phyloP scores from a whole-genome alignment of 2,329 filamentous ascomycete species.

The Coniochaeta ligniaria region DNA sequence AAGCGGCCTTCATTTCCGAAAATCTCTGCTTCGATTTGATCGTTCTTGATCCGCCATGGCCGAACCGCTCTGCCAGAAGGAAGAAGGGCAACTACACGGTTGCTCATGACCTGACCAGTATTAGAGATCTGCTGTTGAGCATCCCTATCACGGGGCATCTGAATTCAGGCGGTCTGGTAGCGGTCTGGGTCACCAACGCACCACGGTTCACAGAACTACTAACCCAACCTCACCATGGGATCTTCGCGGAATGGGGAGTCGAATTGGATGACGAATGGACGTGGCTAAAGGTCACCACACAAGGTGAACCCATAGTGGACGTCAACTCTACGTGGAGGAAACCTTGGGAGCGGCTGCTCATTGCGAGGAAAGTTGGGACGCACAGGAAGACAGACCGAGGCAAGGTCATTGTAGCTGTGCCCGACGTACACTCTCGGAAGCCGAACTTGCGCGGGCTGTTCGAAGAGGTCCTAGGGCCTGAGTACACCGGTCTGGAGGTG shows the following conservation, averaged over 20 bases:
- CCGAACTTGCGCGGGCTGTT: conserved; percentile 61
- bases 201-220: conserved; percentile 49
- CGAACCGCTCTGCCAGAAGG: conserved; percentile 65
- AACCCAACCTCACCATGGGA: conserved; percentile 36
- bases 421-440: conserved; percentile 73
- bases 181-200: conserved; percentile 75
- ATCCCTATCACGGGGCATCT: conserved; percentile 53
- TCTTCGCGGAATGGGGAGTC: conserved; percentile 63
- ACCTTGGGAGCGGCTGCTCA: conserved; percentile 67
- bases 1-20: conserved; percentile 29
- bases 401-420: conserved; percentile 61
- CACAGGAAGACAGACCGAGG: conserved; percentile 18
- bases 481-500: conserved; percentile 60
- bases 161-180: conserved; percentile 49
- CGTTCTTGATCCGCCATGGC: conserved; percentile 74
- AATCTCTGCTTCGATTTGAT: conserved; percentile 55
- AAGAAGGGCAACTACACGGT: conserved; percentile 44
- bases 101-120: conserved; percentile 35
- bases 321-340: conserved; percentile 60
- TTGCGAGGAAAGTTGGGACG: conserved; percentile 42
- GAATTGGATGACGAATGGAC: conserved; percentile 64
- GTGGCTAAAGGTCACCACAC: conserved; percentile 66
- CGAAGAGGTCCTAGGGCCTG: conserved; percentile 40
- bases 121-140: conserved; percentile 39
- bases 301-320: conserved; percentile 57